Conservation (phyloP, 306 rosid genomes). For the Betula pendula region DNA sequence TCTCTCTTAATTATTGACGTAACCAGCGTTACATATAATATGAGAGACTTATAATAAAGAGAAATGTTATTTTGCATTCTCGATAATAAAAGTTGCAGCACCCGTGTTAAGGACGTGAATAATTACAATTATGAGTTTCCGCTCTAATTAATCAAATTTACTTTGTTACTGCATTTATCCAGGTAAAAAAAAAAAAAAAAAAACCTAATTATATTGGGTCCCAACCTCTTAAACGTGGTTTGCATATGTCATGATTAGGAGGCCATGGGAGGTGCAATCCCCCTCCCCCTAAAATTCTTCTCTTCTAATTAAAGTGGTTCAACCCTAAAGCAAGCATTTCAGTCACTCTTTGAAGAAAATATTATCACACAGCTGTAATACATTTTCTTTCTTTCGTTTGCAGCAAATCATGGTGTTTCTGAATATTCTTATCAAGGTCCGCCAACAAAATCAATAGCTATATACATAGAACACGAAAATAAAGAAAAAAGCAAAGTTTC, state of each 20-base stretch:
- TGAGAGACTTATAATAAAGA: too few species aligned
- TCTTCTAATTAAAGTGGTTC: constrained; percentile 11
- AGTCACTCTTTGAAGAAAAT: neutral
- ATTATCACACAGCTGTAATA: constrained; percentile 19
- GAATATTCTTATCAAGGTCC: constrained; percentile 16
- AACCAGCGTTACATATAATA: too few species aligned
- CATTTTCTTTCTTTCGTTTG: neutral
- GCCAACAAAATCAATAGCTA: neutral
- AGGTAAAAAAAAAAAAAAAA: too few species aligned
- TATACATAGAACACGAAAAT: neutral
- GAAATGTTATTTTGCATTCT: too few species aligned
- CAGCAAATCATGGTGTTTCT: constrained; percentile 24
- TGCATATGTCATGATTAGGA: too few species aligned
- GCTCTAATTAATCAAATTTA: neutral
- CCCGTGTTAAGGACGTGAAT: neutral
- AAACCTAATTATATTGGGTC: neutral
- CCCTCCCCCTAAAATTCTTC: neutral
- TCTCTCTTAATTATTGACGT: too few species aligned
- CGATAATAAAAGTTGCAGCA: too few species aligned
- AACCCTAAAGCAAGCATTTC: constrained; percentile 12
- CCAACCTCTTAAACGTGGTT: neutral
- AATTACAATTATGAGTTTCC: neutral
- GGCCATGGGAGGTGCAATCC: neutral
- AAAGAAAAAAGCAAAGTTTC: neutral
- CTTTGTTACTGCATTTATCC: neutral